Evolutionary conservation across 2,329 filamentous ascomycete genomes (phyloP).

Genomic region (Aspergillus novofumigatus): DNA sequence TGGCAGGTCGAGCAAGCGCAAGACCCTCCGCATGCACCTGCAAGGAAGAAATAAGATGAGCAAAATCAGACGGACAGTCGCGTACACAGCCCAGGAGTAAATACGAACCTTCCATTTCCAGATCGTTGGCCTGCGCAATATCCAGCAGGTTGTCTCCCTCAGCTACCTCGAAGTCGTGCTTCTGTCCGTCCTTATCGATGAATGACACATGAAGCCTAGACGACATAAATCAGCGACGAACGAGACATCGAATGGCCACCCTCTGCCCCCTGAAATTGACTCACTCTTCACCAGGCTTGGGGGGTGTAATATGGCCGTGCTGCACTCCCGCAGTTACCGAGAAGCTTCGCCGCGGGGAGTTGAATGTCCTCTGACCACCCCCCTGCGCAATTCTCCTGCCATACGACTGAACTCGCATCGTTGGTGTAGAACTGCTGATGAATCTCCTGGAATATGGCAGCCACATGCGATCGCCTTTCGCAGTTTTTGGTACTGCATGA

Average conservation of each 20-base stretch:
- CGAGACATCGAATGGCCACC: background rate
- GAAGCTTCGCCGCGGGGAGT: conserved; percentile 51
- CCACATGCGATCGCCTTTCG: conserved; percentile 51
- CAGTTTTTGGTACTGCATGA: conserved; percentile 52
- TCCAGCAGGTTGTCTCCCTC: conserved; percentile 92
- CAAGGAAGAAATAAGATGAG: background rate
- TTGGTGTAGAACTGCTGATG: conserved; percentile 22
- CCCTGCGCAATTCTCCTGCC: background rate
- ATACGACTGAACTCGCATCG: conserved; percentile 3
- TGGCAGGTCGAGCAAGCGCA: conserved; percentile 94
- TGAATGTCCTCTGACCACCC: conserved; percentile 15
- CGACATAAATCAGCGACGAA: background rate
- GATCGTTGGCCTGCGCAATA: conserved; percentile 87
- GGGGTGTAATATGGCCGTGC: conserved; percentile 79
- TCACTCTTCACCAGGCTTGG: conserved; percentile 89
- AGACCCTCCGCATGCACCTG: conserved; percentile 84
- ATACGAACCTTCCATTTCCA: conserved; percentile 84
- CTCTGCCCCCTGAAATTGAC: conserved; percentile 27
- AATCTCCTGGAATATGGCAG: conserved; percentile 27
- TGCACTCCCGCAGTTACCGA: conserved; percentile 56
- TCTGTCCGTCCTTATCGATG: conserved; percentile 80
- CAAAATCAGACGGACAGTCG: background rate
- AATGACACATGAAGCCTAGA: conserved; percentile 81
- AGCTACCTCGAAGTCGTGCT: conserved; percentile 72
- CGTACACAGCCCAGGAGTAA: background rate